Conservation (phyloP, 306 rosid genomes). For the Begonia peltatifolia region DNA sequence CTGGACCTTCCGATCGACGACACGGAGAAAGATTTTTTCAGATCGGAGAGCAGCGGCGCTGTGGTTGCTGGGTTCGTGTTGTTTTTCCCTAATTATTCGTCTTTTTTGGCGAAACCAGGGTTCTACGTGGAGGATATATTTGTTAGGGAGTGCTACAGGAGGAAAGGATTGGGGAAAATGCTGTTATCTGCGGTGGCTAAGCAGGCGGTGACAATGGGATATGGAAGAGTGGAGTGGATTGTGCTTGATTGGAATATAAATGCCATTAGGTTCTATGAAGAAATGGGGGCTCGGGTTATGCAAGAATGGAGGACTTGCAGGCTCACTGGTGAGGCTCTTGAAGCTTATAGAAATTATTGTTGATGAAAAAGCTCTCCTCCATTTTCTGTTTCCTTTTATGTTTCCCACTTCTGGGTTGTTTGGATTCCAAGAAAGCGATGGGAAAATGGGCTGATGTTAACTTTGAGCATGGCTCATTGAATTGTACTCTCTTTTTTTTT, state of each 20-base stretch:
- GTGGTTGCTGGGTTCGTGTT: slow-evolving; percentile 53
- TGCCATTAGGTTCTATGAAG: slow-evolving; percentile 65
- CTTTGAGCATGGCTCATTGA: too few relatives aligned
- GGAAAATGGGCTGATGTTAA: neutral
- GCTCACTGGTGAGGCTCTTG: slow-evolving; percentile 51
- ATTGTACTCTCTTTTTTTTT: too few relatives aligned
- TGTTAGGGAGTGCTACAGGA: slow-evolving; percentile 65
- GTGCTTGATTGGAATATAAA: slow-evolving; percentile 78
- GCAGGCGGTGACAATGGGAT: slow-evolving; percentile 86
- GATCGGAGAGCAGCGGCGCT: slow-evolving; percentile 8
- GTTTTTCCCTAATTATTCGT: slow-evolving; percentile 65
- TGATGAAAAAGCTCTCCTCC: neutral
- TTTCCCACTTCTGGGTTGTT: neutral
- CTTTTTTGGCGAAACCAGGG: slow-evolving; percentile 57
- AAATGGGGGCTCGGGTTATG: slow-evolving; percentile 64
- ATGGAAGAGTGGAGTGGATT: slow-evolving; percentile 77
- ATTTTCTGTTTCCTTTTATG: neutral
- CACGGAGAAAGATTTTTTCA: slow-evolving; percentile 33
- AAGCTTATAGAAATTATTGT: slow-evolving; percentile 30
- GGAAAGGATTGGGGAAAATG: slow-evolving; percentile 64
- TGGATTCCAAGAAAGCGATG: neutral
- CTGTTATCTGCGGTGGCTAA: slow-evolving; percentile 57
- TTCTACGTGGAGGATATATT: slow-evolving; percentile 69
- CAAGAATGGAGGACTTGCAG: slow-evolving; percentile 83
- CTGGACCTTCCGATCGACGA: slow-evolving; percentile 51